phyloP scores from a whole-genome alignment of 2,329 filamentous ascomycete species.

The Dothiorella sarmentorum region DNA sequence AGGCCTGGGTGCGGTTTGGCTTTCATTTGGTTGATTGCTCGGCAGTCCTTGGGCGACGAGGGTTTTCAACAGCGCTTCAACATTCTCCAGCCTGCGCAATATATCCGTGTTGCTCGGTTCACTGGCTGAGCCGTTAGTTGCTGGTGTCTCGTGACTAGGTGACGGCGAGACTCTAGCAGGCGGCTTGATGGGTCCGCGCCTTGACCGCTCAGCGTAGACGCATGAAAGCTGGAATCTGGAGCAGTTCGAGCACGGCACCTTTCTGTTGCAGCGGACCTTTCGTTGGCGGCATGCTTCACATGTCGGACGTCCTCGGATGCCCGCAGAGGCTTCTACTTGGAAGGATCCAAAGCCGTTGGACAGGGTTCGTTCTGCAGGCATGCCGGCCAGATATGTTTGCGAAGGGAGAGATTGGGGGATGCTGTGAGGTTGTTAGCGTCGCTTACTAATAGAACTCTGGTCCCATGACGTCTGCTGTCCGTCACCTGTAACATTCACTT shows the following conservation, averaged over 20 bases:
- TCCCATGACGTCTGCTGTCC: too few relatives aligned
- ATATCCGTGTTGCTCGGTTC: neutral
- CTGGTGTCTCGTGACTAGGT: neutral
- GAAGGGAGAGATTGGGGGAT: neutral
- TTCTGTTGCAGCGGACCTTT: constrained; percentile 7
- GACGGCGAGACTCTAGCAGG: neutral
- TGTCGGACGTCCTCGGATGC: neutral
- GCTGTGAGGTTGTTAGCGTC: neutral
- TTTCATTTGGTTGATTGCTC: neutral
- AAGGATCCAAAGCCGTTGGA: neutral
- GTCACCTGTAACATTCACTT: too few relatives aligned
- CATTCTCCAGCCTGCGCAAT: neutral
- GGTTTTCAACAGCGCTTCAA: neutral
- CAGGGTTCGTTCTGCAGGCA: neutral
- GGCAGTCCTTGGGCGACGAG: neutral
- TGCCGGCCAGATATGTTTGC: neutral
- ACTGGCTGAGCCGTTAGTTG: neutral
- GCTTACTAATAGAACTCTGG: neutral
- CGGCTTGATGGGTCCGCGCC: neutral
- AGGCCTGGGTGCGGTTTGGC: neutral
- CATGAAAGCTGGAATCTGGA: neutral
- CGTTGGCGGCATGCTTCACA: constrained; percentile 2
- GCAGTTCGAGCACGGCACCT: neutral
- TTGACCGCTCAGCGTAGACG: neutral
- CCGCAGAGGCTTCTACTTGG: neutral